phyloP scores from a whole-genome alignment of 805 yeast species.

The Spathaspora girioi region DNA sequence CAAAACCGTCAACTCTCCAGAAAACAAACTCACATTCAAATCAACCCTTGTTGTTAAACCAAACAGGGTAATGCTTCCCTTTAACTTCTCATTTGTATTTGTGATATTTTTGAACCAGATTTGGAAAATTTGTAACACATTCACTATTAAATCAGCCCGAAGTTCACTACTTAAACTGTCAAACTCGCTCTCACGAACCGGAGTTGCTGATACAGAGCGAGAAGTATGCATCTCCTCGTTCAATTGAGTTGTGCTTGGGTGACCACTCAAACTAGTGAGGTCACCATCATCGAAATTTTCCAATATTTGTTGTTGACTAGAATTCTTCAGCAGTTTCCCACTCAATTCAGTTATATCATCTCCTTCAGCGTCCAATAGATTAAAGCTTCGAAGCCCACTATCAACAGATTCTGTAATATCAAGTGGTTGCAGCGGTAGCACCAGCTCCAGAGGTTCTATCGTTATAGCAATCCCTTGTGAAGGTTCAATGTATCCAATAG shows the following conservation, averaged over 20 bases:
- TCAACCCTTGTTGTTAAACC: neutral
- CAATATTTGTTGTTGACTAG: neutral
- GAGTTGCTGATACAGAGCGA: constrained; percentile 2
- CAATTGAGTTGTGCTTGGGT: neutral
- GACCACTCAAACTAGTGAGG: constrained; percentile 15
- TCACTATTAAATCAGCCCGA: constrained; percentile 18
- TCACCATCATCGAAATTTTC: constrained; percentile 17
- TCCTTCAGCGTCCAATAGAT: constrained; percentile 13
- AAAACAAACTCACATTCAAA: neutral
- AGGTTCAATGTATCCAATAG: constrained; percentile 7
- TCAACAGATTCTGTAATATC: neutral
- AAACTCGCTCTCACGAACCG: constrained; percentile 5
- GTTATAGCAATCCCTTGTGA: neutral
- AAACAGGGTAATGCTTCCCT: neutral
- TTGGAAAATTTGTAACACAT: constrained; percentile 19
- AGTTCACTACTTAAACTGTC: constrained; percentile 18
- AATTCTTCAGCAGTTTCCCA: constrained; percentile 7
- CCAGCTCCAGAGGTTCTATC: neutral
- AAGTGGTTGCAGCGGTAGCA: neutral
- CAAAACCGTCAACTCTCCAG: neutral
- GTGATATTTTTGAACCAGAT: constrained; percentile 16
- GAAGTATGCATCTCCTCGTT: neutral
- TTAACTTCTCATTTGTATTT: constrained; percentile 1
- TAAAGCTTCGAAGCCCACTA: neutral
- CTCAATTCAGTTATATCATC: constrained; percentile 19